phyloP scores from a whole-genome alignment of 2,329 filamentous ascomycete species.

The Fusarium compactum region DNA sequence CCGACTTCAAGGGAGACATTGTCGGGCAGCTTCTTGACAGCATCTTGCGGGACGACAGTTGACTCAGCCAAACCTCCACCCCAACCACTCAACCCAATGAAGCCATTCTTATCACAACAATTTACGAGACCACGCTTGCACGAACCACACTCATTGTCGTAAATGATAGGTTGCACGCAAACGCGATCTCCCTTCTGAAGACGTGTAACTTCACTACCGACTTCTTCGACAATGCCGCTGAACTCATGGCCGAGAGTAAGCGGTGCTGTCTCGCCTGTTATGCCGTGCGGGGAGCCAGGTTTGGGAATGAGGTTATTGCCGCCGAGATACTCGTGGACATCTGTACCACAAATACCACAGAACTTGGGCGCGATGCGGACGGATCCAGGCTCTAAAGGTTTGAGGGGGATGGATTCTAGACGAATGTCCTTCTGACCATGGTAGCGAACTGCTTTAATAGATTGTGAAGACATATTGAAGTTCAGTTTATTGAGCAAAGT shows the following conservation, averaged over 20 bases:
- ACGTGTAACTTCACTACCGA: constrained; percentile 13
- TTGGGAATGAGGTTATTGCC: constrained; percentile 29
- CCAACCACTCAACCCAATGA: constrained; percentile 21
- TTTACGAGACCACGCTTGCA: constrained; percentile 15
- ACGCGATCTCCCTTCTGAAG: constrained; percentile 16
- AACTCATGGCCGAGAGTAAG: constrained; percentile 23
- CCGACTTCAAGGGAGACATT: constrained; percentile 17
- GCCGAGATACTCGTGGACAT: constrained; percentile 24
- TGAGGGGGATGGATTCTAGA: constrained; percentile 5
- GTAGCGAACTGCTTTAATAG: constrained; percentile 17
- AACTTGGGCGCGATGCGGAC: constrained; percentile 12
- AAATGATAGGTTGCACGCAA: constrained; percentile 22
- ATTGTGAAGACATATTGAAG: neutral
- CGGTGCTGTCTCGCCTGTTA: constrained; percentile 22
- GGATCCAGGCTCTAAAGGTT: neutral
- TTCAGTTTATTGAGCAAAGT: rapidly evolving
- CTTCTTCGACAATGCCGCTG: constrained; percentile 19
- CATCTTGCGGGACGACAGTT: constrained; percentile 8
- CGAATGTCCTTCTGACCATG: constrained; percentile 17
- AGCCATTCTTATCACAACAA: constrained; percentile 13
- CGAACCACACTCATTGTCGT: constrained; percentile 17
- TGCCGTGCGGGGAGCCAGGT: constrained; percentile 21
- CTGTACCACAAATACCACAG: constrained; percentile 25
- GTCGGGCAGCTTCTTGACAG: constrained; percentile 16
- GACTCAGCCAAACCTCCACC: constrained; percentile 14